Conservation (phyloP, 2,329 filamentous ascomycete species). For the Fusarium sp. region DNA sequence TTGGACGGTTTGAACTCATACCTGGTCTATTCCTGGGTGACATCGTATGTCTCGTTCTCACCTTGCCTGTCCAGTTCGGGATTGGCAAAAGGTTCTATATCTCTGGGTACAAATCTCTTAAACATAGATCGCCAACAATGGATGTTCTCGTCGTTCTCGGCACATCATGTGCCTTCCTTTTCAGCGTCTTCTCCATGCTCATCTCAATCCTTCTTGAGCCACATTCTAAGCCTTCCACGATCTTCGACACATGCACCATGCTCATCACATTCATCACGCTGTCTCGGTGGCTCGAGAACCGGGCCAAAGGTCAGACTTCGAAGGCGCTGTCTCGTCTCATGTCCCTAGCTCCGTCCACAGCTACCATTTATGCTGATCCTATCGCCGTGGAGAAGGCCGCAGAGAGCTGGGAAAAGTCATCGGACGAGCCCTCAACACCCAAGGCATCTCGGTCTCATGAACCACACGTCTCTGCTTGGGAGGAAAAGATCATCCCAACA, state of each 20-base stretch:
- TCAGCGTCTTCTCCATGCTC: conserved; percentile 87
- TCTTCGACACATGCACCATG: conserved; percentile 99
- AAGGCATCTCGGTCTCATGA: conserved; percentile 11
- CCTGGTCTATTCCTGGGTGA: conserved; percentile 89
- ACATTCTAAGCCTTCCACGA: conserved; percentile 83
- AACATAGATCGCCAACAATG: conserved; percentile 94
- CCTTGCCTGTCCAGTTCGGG: conserved; percentile 94
- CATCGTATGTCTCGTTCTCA: conserved; percentile 81
- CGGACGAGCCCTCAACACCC: conserved; percentile 7
- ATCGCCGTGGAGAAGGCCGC: conserved; percentile 94
- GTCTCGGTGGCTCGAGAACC: conserved; percentile 93
- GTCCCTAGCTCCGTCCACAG: conserved; percentile 96
- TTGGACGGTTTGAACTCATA: conserved; percentile 73
- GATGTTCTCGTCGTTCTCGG: conserved; percentile 94
- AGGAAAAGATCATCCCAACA: conserved; percentile 86
- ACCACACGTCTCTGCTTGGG: conserved; percentile 67
- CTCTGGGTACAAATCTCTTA: conserved; percentile 89
- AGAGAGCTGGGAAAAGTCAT: conserved; percentile 72
- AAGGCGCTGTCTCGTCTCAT: conserved; percentile 92
- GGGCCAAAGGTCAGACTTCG: conserved; percentile 94
- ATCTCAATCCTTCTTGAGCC: conserved; percentile 79
- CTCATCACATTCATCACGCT: conserved; percentile 94
- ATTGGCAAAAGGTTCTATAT: conserved; percentile 94
- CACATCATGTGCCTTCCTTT: conserved; percentile 97
- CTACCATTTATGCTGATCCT: conserved; percentile 93